A percentile compares a stretch with the other conserved stretches of the same genome.
These are phyloP conservation scores for Aspergillus sp. DNA, from an alignment of 2,329 filamentous ascomycete genomes.

Conservation along the genomic window DNA sequence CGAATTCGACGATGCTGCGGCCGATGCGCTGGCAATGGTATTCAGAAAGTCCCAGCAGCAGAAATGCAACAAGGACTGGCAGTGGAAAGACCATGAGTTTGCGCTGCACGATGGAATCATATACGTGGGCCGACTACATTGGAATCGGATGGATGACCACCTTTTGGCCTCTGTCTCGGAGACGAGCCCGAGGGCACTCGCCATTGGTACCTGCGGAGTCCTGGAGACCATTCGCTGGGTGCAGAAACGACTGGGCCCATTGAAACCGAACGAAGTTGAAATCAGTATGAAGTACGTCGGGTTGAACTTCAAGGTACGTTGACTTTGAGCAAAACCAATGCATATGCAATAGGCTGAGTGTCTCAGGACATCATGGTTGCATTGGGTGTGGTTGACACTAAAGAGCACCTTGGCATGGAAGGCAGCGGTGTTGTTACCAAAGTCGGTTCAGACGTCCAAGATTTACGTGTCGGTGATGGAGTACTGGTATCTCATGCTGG, in stretches of 20 bases:
- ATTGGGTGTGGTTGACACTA: not conserved
- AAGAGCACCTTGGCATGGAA: not conserved
- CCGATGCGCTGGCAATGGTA: constrained; percentile 1
- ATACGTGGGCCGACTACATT: constrained; percentile 6
- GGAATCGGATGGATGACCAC: constrained; percentile 4
- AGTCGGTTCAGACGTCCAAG: not conserved
- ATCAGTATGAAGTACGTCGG: constrained; percentile 25
- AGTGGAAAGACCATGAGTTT: constrained; percentile 8
- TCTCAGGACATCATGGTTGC: not conserved
- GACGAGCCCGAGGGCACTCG: constrained; percentile 1
- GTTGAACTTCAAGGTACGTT: constrained; percentile 22
- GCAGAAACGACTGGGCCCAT: not conserved
- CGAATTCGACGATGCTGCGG: constrained; percentile 2
- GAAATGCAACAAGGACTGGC: not conserved
- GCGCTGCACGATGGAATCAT: constrained; percentile 4
- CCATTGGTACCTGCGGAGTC: constrained; percentile 6
- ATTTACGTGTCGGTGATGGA: not conserved
- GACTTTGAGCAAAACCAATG: not conserved
- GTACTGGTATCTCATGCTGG: not conserved
- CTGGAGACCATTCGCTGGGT: constrained; percentile 6
- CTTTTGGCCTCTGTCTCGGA: not conserved
- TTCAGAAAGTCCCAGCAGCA: constrained; percentile 3
- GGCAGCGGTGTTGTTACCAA: not conserved
- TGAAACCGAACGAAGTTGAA: constrained; percentile 17
- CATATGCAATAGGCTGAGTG: not conserved